Evolutionary conservation across 1,284 basidiomycete species (phyloP).

Genomic region (Irpex sp.): DNA sequence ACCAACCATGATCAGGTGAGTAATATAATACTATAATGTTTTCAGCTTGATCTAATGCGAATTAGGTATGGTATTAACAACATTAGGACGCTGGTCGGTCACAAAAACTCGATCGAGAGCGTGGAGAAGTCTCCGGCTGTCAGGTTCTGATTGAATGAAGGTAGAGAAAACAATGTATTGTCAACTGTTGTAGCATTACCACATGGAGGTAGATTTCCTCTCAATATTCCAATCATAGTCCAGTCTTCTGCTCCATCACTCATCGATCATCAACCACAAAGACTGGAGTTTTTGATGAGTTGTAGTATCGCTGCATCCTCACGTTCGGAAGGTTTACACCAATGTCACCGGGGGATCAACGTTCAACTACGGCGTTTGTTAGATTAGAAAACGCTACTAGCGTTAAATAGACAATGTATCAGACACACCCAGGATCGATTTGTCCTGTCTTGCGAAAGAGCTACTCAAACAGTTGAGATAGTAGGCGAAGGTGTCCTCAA

Average conservation of each 20-base stretch:
- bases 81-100: conserved; percentile 94
- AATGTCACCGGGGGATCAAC: too few species aligned
- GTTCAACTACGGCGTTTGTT: too few species aligned
- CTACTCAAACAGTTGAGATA: too few species aligned
- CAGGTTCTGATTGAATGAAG: conserved; percentile 54
- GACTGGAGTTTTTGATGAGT: neutral
- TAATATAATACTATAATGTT: conserved; percentile 7
- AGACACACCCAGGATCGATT: too few species aligned
- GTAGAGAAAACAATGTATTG: neutral
- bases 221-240: too few species aligned
- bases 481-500: too few species aligned
- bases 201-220: neutral
- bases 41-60: neutral
- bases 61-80: conserved; percentile 86
- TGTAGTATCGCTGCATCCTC: neutral
- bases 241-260: too few species aligned
- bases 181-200: neutral
- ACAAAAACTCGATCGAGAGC: conserved; percentile 90
- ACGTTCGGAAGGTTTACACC: too few species aligned
- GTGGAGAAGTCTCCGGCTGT: conserved; percentile 91
- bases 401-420: too few species aligned
- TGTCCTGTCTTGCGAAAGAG: too few species aligned
- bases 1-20: conserved; percentile 98
- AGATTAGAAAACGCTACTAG: too few species aligned
- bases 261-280: neutral